Conservation (phyloP, 2,329 filamentous ascomycete genomes). For the Aspergillus costaricaensis region DNA sequence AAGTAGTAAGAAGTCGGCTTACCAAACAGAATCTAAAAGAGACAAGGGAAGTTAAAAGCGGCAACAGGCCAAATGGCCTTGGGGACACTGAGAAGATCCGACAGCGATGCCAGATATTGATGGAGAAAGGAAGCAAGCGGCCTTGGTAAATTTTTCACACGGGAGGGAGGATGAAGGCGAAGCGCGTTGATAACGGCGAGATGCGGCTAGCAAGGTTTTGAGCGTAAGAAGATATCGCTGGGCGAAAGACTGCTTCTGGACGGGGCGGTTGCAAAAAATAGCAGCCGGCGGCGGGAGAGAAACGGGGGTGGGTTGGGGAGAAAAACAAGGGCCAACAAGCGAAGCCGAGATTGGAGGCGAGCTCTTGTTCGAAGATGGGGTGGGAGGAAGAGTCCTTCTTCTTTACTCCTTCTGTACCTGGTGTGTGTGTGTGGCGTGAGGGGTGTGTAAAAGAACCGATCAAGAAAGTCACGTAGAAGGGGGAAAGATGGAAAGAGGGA, state of each 20-base stretch:
- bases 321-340: neutral
- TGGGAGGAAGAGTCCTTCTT: too few species aligned
- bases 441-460: neutral
- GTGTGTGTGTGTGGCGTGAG: neutral
- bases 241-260: conserved; percentile 9
- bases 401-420: neutral
- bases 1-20: conserved; percentile 19
- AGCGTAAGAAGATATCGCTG: conserved; percentile 10
- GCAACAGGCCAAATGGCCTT: conserved; percentile 34
- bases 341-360: too few species aligned
- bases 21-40: conserved; percentile 31
- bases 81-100: conserved; percentile 25
- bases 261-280: conserved; percentile 13
- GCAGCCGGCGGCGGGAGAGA: conserved; percentile 7
- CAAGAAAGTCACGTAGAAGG: conserved; percentile 1
- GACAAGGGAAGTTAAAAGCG: conserved; percentile 27
- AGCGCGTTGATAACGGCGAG: conserved; percentile 20
- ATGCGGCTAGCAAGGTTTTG: conserved; percentile 23
- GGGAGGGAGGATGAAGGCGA: conserved; percentile 16
- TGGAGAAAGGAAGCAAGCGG: conserved; percentile 17
- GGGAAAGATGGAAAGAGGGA: conserved; percentile 3
- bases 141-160: conserved; percentile 14
- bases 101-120: conserved; percentile 29
- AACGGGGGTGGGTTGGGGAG: neutral
- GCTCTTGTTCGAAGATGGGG: too few species aligned